Evolutionary conservation across 345 rosid genomes (phyloP), one percentile per base, ranked within the genome.

Genomic region (Theobroma cacao): DNA sequence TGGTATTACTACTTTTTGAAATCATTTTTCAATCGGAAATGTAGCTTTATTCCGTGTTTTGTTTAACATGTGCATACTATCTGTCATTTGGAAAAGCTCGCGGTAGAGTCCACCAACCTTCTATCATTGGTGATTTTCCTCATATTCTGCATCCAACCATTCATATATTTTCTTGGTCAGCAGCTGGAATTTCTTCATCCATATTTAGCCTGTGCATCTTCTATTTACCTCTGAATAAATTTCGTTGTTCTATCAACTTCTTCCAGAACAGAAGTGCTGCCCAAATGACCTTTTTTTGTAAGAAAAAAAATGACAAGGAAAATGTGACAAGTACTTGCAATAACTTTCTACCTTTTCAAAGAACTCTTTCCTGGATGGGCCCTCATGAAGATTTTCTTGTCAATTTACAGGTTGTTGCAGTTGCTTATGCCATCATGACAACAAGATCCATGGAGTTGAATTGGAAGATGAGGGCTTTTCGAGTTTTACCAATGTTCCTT

Each of bases 401-500:
- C 68, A 43, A 43, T 76, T 77, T 80, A 79, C 81, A 91, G 98
- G 84, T 87, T 45, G 80, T 91, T 82, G 97, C 94, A 6, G 89
- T 93, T 65, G 86, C 85, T 82, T 91, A 88, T 84, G 94, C 93
- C 17, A 87, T 91, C 50, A 65, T 88, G 84, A 83, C 94, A 4
- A 91, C 95, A 7, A 90, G 89, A 82, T 82, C 87, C 47, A 52
- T 76, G 72, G 93, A 88, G 48, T 78, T 93, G 87, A 75, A 91
- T 69, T 91, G 94, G 94, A 91, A 84, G 81, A 86, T 87, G 88
- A 89, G 95, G 87, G 89, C 90, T 14, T 85, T 85, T 59, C 80
- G 93, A 20, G 83, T 91, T 56, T 72, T 93, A 79, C 95, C 97
- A 0, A 88, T 91, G 87, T 90, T 93, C 82, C 82, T 93, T 75